These are phyloP conservation scores for Jamesozyma piceae DNA, from an alignment of 805 yeast genomes.

Conservation along the genomic window DNA sequence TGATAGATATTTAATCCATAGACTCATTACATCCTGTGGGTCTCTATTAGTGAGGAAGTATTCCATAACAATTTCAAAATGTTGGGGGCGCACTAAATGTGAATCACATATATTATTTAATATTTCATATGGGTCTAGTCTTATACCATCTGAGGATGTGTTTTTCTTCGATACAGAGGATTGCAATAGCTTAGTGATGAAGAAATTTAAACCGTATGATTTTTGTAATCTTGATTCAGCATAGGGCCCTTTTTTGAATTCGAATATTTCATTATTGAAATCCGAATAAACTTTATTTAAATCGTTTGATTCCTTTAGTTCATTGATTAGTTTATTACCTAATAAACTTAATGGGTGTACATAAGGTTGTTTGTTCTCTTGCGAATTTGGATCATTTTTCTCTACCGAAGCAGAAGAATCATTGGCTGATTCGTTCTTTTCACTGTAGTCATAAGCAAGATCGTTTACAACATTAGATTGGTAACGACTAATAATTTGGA, in stretches of 20 bases:
- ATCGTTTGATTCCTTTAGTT: constrained; percentile 2
- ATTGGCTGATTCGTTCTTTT: background rate
- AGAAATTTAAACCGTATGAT: constrained; percentile 2
- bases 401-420: background rate
- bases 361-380: background rate
- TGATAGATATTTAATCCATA: constrained; percentile 27
- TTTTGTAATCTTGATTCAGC: constrained; percentile 3
- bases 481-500: background rate
- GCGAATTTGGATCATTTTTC: background rate
- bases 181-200: constrained; percentile 2
- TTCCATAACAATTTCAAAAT: constrained; percentile 21
- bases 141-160: constrained; percentile 1
- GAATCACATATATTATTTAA: constrained; percentile 18
- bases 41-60: constrained; percentile 11
- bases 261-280: constrained; percentile 1
- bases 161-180: constrained; percentile 1
- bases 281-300: background rate
- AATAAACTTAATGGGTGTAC: constrained; percentile 1
- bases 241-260: background rate
- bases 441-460: background rate
- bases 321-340: background rate
- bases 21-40: constrained; percentile 23
- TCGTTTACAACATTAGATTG: background rate
- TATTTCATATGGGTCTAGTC: constrained; percentile 22
- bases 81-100: constrained; percentile 23